Evolutionary conservation across 2,329 filamentous ascomycete species (phyloP), one percentile per base, ranked within the genome.

Genomic region (Botrytis galanthina): DNA sequence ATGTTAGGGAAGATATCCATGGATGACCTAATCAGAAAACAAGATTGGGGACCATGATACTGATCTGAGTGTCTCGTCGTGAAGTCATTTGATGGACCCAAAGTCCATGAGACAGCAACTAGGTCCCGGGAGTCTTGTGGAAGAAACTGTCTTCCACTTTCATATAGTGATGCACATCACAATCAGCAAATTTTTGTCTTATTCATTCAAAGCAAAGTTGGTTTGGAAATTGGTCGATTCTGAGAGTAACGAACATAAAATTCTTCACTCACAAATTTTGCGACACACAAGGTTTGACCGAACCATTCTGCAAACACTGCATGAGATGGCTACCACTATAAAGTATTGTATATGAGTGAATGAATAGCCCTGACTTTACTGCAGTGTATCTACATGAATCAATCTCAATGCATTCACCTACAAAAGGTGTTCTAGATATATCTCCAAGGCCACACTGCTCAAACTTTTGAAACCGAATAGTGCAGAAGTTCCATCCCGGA

Each of bases 221-320:
- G 4, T n/a, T 51, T 10, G 22, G 9, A 14, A n/a, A 7, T 54
- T 4, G n/a, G n/a, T n/a, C 6, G 6, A 14, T 16, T 10, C 46
- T 51, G 4, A 51, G 48, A n/a, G 26, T 16, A 8, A 54, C 12
- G 0, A 16, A 54, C 12, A 54, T n/a, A 2, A 8, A n/a, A 16
- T 6, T n/a, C 9, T n/a, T 7, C 12, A n/a, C 48, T 16, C 12
- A 1, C 12, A 54, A 0, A 54, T 29, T 16, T 54, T 3, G 2
- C 9, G 5, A 54, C n/a, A 16, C 12, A n/a, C 26, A 1, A 1
- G 0, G n/a, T n/a, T 16, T n/a, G 12, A 54, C 5, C 16, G 1
- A 2, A 14, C 10, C 8, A 16, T n/a, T n/a, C 4, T 16, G n/a
- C 26, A 0, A n/a, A 7, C 2, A 54, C 5, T n/a, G 1, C 48